Evolutionary conservation across 2,329 filamentous ascomycete genomes (phyloP).

Genomic region (Colletotrichum noveboracense): DNA sequence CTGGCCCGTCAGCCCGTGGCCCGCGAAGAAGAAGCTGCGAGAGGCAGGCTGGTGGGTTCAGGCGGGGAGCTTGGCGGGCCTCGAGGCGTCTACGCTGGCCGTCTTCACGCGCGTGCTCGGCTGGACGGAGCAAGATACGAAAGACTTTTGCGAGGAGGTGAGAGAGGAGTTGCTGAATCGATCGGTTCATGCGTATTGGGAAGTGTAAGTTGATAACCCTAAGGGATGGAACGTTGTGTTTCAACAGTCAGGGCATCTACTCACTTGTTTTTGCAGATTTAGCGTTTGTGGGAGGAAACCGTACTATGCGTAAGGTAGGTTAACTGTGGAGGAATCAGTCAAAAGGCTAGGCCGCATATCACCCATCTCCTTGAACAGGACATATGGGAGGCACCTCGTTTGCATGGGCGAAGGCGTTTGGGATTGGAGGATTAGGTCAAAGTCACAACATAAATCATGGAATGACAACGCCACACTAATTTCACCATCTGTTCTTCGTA

Average conservation of each 20-base stretch:
- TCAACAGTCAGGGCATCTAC: background rate
- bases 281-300: conserved; percentile 10
- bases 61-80: conserved; percentile 13
- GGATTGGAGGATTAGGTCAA: background rate
- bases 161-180: conserved; percentile 33
- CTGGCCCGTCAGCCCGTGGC: conserved; percentile 53
- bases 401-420: background rate
- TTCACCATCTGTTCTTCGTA: background rate
- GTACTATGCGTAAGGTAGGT: background rate
- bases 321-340: background rate
- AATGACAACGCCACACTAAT: background rate
- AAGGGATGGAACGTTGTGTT: too few relatives aligned
- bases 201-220: background rate
- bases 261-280: background rate
- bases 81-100: conserved; percentile 35
- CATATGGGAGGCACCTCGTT: background rate
- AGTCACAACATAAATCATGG: background rate
- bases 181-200: conserved; percentile 35
- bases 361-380: background rate
- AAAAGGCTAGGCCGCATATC: background rate
- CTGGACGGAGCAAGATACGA: conserved; percentile 33
- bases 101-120: conserved; percentile 33
- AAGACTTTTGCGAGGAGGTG: conserved; percentile 31
- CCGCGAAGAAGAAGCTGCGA: conserved; percentile 36
- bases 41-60: conserved; percentile 34